Evolutionary conservation across 495 filamentous ascomycete species (phyloP), one percentile per base, ranked within the genome.

Genomic region (Daldinia bambusicola): DNA sequence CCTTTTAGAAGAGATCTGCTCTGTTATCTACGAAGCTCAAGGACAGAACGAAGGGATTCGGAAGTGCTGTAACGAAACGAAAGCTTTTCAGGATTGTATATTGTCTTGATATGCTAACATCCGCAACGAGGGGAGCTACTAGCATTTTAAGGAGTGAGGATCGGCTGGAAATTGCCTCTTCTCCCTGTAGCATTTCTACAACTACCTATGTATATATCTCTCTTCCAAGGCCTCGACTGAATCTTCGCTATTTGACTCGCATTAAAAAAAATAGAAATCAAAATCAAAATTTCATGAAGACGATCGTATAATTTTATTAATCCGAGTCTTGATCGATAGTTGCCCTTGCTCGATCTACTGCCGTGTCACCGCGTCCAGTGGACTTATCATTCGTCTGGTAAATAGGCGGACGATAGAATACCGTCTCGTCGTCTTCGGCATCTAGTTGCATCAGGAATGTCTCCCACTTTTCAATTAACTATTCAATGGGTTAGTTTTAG

Each of bases 401-500:
- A 7, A 85, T 79, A 22, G 87, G 84, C 7, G 91, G 89, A 20
- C 87, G 88, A 74, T 92, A 94, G 74, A 91, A 92, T 0, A 89
- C 90, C 38, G 89, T 86, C 37, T 91, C 93, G 64, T 98, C 93
- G 67, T 98, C 94, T 70, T 95, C 94, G 32, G 93, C 90, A 74
- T 98, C 96, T 10, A 99, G 84, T 76, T 97, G 95, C 85, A 98
- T 87, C 7, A 99, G 84, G 84, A 96, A 99, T 2, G 95, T 98
- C 79, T 99, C 95, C 95, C 95, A 99, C 36, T 98, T 87, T 78
- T 99, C 95, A 72, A 99, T 99, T 73, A 99, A 86, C 95, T 99
- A 74, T 16, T 57, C n/a, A 18, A 45, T 32, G 8, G 40, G 58
- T 76, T 55, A 78, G 69, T 34, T 36, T 2, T 61, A 5, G 6